Evolutionary conservation across 768 basidiomycete species (phyloP).

Genomic region (Mycena epipterygia): DNA sequence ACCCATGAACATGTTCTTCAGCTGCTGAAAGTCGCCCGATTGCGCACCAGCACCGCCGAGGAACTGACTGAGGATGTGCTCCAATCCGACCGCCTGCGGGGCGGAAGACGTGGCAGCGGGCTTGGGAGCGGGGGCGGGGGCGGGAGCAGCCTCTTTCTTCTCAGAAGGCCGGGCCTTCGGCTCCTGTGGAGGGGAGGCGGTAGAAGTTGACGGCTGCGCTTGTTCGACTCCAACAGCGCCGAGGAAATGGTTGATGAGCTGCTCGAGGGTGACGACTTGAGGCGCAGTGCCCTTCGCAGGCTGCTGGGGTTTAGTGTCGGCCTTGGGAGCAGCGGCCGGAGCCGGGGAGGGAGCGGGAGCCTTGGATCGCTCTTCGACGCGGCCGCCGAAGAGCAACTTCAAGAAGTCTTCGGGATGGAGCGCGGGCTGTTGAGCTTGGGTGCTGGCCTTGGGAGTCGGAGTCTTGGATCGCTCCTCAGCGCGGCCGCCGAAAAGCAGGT

Average conservation of each 20-base stretch:
- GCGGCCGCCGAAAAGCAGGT: constrained; percentile 17
- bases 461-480: background rate
- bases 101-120: background rate
- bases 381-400: constrained; percentile 3
- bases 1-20: constrained; percentile 29
- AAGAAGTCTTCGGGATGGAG: constrained; percentile 9
- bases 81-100: background rate
- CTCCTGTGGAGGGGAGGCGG: background rate
- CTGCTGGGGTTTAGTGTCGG: background rate
- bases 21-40: constrained; percentile 18
- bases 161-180: background rate
- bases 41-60: constrained; percentile 2
- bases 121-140: background rate
- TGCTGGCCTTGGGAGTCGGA: background rate
- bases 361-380: too few species aligned
- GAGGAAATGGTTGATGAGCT: background rate
- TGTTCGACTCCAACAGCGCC: background rate
- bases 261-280: background rate
- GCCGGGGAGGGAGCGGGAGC: background rate
- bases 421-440: background rate
- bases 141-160: constrained; percentile 6
- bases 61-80: constrained; percentile 16
- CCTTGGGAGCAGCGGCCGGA: background rate
- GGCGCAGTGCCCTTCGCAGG: too few species aligned
- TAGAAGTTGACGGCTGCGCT: background rate